phyloP scores from a whole-genome alignment of 2,329 filamentous ascomycete species.

The Penicillium expansum region DNA sequence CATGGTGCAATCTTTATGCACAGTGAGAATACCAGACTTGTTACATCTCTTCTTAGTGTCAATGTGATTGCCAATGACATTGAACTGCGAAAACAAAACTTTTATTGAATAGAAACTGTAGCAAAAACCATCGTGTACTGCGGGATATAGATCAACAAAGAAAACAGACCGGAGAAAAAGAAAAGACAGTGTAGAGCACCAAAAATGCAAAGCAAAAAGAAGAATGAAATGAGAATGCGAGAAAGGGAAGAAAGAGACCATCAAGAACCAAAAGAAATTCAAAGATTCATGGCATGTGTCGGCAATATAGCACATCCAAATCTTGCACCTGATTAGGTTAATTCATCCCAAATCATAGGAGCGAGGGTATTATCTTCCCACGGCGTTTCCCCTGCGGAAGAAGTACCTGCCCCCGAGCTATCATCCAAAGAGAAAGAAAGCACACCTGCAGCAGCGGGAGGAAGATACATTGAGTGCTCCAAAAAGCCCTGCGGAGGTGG shows the following conservation, averaged over 20 bases:
- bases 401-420: conserved; percentile 13
- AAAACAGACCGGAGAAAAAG: background rate
- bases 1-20: background rate
- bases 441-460: conserved; percentile 9
- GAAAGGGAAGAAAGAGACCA: background rate
- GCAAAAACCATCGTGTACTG: conserved; percentile 26
- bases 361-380: conserved; percentile 43
- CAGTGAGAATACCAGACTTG: background rate
- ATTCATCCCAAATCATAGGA: conserved; percentile 43
- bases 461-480: conserved; percentile 22
- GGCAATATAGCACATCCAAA: background rate
- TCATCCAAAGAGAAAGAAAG: conserved; percentile 38
- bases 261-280: background rate
- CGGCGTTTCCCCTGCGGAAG: conserved; percentile 20
- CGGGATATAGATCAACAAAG: conserved; percentile 23
- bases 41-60: background rate
- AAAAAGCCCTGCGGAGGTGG: conserved; percentile 31
- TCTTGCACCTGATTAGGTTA: conserved; percentile 13
- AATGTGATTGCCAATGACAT: background rate
- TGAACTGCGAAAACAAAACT: background rate
- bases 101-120: conserved; percentile 6
- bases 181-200: conserved; percentile 8
- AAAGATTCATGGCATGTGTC: background rate
- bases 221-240: background rate
- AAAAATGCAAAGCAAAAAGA: conserved; percentile 2